A percentile compares a stretch with the other conserved stretches of the same genome.
These are phyloP conservation scores for Coccomyxa subellipsoidea DNA, from an alignment of 163 green algal genomes.

Conservation along the genomic window DNA sequence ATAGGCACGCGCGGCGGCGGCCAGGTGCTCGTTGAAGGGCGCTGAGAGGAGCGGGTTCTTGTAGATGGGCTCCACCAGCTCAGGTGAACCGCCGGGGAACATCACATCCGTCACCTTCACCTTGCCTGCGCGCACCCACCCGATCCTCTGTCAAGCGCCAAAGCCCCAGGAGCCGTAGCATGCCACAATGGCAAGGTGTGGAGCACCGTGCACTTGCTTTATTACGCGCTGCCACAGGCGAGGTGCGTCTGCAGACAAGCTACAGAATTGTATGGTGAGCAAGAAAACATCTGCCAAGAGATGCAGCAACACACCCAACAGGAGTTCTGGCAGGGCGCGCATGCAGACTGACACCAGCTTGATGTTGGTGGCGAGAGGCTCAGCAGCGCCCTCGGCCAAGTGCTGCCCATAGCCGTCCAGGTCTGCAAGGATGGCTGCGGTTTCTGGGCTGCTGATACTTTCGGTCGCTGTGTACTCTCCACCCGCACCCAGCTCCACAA, in stretches of 20 bases:
- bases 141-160: no score
- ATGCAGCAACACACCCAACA: not conserved
- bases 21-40: slow-evolving; percentile 25
- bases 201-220: no score
- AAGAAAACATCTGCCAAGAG: not conserved
- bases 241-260: not conserved
- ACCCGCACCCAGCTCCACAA: not conserved
- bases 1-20: not conserved
- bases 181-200: no score
- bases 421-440: not conserved
- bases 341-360: slow-evolving; percentile 14
- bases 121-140: slow-evolving; percentile 1
- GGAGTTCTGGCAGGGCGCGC: not conserved
- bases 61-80: slow-evolving; percentile 25
- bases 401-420: not conserved
- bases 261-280: not conserved
- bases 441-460: not conserved
- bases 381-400: not conserved
- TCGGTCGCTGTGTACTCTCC: not conserved
- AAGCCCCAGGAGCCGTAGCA: no score
- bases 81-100: slow-evolving; percentile 16
- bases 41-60: slow-evolving; percentile 11
- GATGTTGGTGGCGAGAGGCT: slow-evolving; percentile 1
- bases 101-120: slow-evolving; percentile 17
- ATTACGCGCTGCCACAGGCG: no score